Base-by-base conservation (phyloP, 148 eudicot species). In the Rhododendron mucronatum region DNA sequence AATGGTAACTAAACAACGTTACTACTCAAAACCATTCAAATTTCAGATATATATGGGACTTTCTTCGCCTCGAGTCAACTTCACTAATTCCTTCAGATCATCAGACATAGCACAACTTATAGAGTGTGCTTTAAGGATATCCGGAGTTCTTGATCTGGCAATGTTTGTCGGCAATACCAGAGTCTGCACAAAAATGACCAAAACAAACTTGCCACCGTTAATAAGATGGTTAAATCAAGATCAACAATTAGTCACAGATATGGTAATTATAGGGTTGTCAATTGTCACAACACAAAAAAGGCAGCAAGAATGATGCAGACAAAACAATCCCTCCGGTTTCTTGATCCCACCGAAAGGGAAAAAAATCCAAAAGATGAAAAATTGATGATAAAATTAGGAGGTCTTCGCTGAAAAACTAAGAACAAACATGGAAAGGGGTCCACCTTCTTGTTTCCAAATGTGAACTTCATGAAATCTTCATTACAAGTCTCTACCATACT, bases 381-480 rank as follows among this genome's bases (percentile, higher is more conserved):
- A 55, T 15, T 55, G 21, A 50, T 50, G 55, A 67, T 33, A 80
- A 35, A 50, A 81, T 75, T 33, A 41, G 75, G 39, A 26, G 26
- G 33, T n/a, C 44, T 8, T 20, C 41, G 65, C 65, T 20, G 26
- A 20, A 59, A 41, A 59, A 59, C 26, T 18, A 59, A 20, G 65
- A 21, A 59, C 23, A 20, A 90, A 21, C 20, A 5, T 59, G 65
- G 26, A 59, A 18, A 59, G 65, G 65, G n/a, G 9, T 20, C 65
- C 8, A 59, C 92, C 90, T 89, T 89, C 47, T 89, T 82, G 78
- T 89, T 85, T 47, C 87, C 91, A 11, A 91, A 87, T 45, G 86
- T 82, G 80, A 91, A 91, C 84, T 87, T 87, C 50, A 91, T 78
- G 76, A 84, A 91, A 23, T 91, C 89, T 18, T 91, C 91, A 41